Evolutionary conservation across 169 alveolate species (phyloP).

Genomic region (Sarcocystis neurona): DNA sequence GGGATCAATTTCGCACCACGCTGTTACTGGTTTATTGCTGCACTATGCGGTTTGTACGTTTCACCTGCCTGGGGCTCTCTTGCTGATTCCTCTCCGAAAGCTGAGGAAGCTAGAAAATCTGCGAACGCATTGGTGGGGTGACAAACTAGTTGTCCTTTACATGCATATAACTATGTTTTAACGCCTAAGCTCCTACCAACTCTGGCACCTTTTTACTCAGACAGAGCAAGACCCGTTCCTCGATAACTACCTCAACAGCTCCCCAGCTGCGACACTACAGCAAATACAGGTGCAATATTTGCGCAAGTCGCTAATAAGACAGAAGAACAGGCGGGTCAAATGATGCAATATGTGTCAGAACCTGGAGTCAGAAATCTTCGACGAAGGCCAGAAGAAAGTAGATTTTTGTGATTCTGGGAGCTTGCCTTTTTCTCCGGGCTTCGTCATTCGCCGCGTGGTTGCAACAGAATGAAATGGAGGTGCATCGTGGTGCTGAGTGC

Average conservation of each 20-base stretch:
- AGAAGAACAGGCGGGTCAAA: slow-evolving; percentile 29
- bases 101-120: neutral
- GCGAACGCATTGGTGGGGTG: slow-evolving; percentile 18
- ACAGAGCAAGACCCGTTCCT: neutral
- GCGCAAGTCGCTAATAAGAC: neutral
- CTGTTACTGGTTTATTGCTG: too few species aligned
- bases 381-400: neutral
- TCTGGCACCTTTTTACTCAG: too few species aligned
- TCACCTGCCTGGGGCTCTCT: too few species aligned
- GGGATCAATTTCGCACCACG: too few species aligned
- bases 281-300: neutral
- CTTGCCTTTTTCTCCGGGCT: neutral
- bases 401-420: neutral
- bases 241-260: neutral
- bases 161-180: too few species aligned
- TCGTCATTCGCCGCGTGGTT: too few species aligned
- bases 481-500: slow-evolving; percentile 33
- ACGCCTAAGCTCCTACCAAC: too few species aligned
- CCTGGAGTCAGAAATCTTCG: too few species aligned
- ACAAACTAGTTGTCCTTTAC: too few species aligned
- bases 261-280: neutral
- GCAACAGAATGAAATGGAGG: slow-evolving; percentile 1
- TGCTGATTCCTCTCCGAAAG: slow-evolving; percentile 31
- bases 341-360: slow-evolving; percentile 34
- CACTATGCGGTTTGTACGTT: too few species aligned